These are phyloP conservation scores for Spathaspora boniae DNA, from an alignment of 805 yeast genomes.

Conservation along the genomic window DNA sequence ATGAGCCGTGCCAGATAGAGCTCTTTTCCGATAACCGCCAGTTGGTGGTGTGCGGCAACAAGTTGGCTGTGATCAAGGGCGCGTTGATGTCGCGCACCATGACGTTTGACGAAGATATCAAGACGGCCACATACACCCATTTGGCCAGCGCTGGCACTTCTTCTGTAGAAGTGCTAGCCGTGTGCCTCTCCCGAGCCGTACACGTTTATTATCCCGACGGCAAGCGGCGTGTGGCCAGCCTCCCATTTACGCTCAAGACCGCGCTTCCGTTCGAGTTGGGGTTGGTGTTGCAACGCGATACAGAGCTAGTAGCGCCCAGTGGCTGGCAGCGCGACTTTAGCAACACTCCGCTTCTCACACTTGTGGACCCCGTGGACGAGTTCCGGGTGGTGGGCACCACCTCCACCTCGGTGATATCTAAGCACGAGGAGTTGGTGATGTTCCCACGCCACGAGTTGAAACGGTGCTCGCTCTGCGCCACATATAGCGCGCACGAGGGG, in stretches of 20 bases:
- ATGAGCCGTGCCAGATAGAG: conserved; percentile 15
- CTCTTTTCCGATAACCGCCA: conserved; percentile 29
- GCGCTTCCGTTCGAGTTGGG: conserved; percentile 71
- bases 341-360: conserved; percentile 48
- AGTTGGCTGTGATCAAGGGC: conserved; percentile 50
- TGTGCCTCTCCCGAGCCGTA: conserved; percentile 58
- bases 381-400: conserved; percentile 70
- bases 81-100: conserved; percentile 45
- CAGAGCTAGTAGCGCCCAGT: conserved; percentile 6
- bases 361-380: conserved; percentile 73
- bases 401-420: conserved; percentile 60
- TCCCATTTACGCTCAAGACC: conserved; percentile 62
- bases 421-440: conserved; percentile 51
- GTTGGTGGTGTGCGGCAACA: conserved; percentile 32
- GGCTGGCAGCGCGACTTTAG: conserved; percentile 14
- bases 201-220: conserved; percentile 63
- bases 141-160: no score
- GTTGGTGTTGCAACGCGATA: conserved; percentile 54
- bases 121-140: conserved; percentile 59
- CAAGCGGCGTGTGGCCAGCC: conserved; percentile 52
- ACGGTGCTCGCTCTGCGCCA: conserved; percentile 46
- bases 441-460: conserved; percentile 44
- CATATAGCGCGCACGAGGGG: conserved; percentile 47
- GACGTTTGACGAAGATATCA: conserved; percentile 47
- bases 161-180: conserved; percentile 49